Evolutionary conservation across 2,329 filamentous ascomycete genomes (phyloP).

Genomic region (Botrytis pseudocinerea): DNA sequence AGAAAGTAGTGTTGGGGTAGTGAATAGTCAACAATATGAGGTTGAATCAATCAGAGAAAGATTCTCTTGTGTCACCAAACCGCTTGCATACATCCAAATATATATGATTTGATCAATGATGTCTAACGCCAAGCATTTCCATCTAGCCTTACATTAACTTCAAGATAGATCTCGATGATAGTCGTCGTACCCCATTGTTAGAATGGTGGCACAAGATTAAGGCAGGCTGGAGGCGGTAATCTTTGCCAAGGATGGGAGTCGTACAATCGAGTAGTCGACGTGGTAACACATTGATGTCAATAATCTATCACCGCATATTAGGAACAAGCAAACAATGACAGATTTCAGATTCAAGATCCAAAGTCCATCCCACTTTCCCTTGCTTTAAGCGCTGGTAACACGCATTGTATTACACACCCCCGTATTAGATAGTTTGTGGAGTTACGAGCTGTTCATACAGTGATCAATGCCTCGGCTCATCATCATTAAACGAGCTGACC

Average conservation of each 20-base stretch:
- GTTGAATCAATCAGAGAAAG: neutral
- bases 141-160: neutral
- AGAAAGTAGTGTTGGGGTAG: neutral
- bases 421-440: neutral
- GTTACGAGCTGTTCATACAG: neutral
- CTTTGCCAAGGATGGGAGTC: neutral
- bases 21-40: neutral
- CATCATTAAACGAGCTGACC: neutral
- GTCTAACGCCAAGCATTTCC: too few relatives aligned
- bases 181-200: neutral
- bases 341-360: neutral
- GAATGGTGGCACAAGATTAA: neutral
- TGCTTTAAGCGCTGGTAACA: neutral
- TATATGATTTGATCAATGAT: neutral
- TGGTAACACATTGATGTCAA: slow-evolving; percentile 2
- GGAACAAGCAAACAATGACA: neutral
- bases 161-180: neutral
- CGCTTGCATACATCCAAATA: neutral
- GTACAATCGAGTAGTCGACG: neutral
- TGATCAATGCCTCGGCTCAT: neutral
- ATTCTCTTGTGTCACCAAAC: too few relatives aligned
- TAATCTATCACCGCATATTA: neutral
- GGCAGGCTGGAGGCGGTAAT: neutral
- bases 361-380: neutral
- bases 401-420: neutral